Base-by-base conservation (phyloP, 805 yeast species). In the Wickerhamiella bombiphila region DNA sequence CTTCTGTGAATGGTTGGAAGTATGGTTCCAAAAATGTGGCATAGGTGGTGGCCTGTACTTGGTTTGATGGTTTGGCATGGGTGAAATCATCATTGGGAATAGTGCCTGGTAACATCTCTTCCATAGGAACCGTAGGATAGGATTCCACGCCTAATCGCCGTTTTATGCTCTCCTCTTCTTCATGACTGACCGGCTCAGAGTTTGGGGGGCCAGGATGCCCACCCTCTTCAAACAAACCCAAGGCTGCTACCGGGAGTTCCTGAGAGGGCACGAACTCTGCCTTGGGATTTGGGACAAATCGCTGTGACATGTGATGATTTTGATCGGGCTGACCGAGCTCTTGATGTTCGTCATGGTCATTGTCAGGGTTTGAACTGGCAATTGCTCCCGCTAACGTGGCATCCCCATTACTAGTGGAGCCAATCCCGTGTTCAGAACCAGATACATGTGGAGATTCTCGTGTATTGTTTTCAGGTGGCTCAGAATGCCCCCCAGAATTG, bases 11-110 rank as follows among this genome's bases (percentile, higher is more conserved):
- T 2, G 71, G 69, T 43, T 94, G 67, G 60, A 78, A 86, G 54
- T 72, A 88, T 22, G 86, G 80, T 55, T 91, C 98, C 26, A 85
- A 69, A 47, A 78, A 82, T 1, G 86, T 61, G 46, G 81, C 79
- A 54, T 81, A 91, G 0, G 98, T 86, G 9, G 80, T 67, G 54
- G 80, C 85, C 52, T 85, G 95, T 14, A 88, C 91, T 60, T 91
- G 98, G 56, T 83, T 88, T 2, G 83, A 59, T 15, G 86, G 86
- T 51, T 86, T 88, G 11, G 76, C 72, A 44, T 74, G 73, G 4
- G 94, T 76, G 48, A 81, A 83, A 57, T 91, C 97, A 39, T 68
- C 69, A 55, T 80, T 75, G 8, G 98, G 98, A 19, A 85, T 76
- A 25, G 66, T 72, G 2, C 98, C 99, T 0, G 98, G 94, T 22